Percentiles rank a stretch among this genome's conserved stretches.
Conservation (phyloP, 169 alveolate genomes). For the Cryptosporidium ubiquitum region DNA sequence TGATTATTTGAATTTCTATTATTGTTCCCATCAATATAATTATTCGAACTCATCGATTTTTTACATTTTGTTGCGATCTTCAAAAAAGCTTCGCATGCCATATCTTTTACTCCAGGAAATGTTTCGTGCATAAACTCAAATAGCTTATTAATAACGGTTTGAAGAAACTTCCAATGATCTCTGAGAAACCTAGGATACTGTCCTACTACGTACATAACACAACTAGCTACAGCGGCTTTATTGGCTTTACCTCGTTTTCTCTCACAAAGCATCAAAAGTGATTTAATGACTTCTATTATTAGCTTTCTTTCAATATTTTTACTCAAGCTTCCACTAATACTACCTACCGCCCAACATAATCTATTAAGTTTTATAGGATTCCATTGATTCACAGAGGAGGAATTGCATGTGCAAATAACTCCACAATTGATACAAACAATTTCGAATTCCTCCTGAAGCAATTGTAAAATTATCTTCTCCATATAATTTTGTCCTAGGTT, state of each 20-base stretch:
- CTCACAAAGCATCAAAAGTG: slow-evolving; percentile 95
- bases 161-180: slow-evolving; percentile 96
- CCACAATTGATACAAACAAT: slow-evolving; percentile 50
- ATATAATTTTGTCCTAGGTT: slow-evolving; percentile 94
- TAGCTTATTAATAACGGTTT: slow-evolving; percentile 97
- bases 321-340: slow-evolving; percentile 96
- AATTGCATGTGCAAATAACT: slow-evolving; percentile 39
- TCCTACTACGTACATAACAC: slow-evolving; percentile 98
- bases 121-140: slow-evolving; percentile 99
- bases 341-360: slow-evolving; percentile 96
- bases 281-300: slow-evolving; percentile 92
- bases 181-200: slow-evolving; percentile 97
- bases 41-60: slow-evolving; percentile 81
- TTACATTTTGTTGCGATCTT: slow-evolving; percentile 93
- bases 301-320: slow-evolving; percentile 94
- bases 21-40: slow-evolving; percentile 35
- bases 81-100: slow-evolving; percentile 97
- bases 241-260: slow-evolving; percentile 95
- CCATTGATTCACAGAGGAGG: slow-evolving; percentile 77
- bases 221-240: slow-evolving; percentile 93
- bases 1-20: neutral
- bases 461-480: slow-evolving; percentile 90
- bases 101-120: slow-evolving; percentile 98
- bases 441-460: slow-evolving; percentile 89
- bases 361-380: slow-evolving; percentile 89